These are phyloP conservation scores for Pelargonium exstipulatum DNA, from an alignment of 441 rosid species.

Conservation along the genomic window DNA sequence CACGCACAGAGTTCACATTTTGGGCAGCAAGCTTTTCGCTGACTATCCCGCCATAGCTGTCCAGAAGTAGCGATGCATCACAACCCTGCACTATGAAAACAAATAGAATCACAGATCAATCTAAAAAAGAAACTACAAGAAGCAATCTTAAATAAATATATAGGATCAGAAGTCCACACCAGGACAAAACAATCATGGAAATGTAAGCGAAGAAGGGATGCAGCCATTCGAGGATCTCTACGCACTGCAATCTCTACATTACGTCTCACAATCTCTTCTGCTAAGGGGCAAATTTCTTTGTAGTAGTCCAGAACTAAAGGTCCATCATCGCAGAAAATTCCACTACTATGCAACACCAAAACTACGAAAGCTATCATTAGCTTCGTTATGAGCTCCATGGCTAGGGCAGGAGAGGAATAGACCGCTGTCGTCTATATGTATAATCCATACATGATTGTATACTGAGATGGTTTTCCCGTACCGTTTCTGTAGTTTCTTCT, in stretches of 20 bases:
- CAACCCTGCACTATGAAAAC: conserved; percentile 46
- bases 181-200: conserved; percentile 83
- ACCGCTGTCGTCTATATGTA: not conserved
- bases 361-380: conserved; percentile 22
- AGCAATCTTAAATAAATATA: not conserved
- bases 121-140: not conserved
- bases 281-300: conserved; percentile 64
- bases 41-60: conserved; percentile 48
- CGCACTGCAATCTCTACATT: conserved; percentile 50
- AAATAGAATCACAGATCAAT: not conserved
- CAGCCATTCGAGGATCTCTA: conserved; percentile 74
- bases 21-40: conserved; percentile 74
- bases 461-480: conserved; percentile 25
- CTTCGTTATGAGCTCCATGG: conserved; percentile 30
- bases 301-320: conserved; percentile 43
- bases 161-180: conserved; percentile 31
- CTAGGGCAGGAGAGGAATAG: conserved; percentile 9
- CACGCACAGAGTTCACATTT: conserved; percentile 52
- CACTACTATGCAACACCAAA: conserved; percentile 21
- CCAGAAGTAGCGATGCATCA: conserved; percentile 68
- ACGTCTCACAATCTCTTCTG: conserved; percentile 59
- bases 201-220: conserved; percentile 70
- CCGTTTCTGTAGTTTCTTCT: conserved; percentile 15
- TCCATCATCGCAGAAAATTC: conserved; percentile 22
- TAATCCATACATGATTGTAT: conserved; percentile 4